phyloP scores from a whole-genome alignment of 176 grass and related monocot genomes.

The Musa troglodytarum region DNA sequence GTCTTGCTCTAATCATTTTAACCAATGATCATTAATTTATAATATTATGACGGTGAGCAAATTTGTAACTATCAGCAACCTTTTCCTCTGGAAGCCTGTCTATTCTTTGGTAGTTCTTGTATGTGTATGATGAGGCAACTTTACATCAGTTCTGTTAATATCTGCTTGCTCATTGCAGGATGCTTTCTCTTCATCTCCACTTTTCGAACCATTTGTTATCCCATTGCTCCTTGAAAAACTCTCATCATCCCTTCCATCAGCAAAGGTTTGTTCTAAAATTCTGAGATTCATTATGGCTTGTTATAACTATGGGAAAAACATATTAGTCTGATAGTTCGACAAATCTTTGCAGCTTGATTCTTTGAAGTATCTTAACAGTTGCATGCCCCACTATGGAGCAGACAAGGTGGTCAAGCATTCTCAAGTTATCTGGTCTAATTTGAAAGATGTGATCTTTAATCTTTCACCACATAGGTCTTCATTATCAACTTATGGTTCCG shows the following conservation, averaged over 20 bases:
- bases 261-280: constrained; percentile 52
- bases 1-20: no score
- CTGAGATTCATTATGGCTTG: background rate
- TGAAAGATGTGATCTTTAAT: constrained; percentile 76
- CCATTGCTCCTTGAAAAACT: constrained; percentile 94
- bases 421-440: constrained; percentile 52
- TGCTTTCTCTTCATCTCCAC: constrained; percentile 64
- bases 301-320: background rate
- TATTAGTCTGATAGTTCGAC: constrained; percentile 3
- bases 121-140: background rate
- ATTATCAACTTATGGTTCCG: constrained; percentile 24
- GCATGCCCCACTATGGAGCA: constrained; percentile 67
- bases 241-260: constrained; percentile 73
- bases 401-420: constrained; percentile 69
- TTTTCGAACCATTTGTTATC: constrained; percentile 67
- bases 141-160: constrained; percentile 9
- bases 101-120: background rate
- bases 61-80: background rate
- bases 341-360: constrained; percentile 77
- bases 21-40: no score
- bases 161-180: constrained; percentile 50
- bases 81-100: background rate
- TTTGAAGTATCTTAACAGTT: constrained; percentile 86
- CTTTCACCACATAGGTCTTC: constrained; percentile 35
- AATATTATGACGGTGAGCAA: background rate